A percentile compares a stretch with the other conserved stretches of the same genome.
These are phyloP conservation scores for Cladophialophora exuberans DNA, from an alignment of 2,329 filamentous ascomycete genomes.

Conservation along the genomic window DNA sequence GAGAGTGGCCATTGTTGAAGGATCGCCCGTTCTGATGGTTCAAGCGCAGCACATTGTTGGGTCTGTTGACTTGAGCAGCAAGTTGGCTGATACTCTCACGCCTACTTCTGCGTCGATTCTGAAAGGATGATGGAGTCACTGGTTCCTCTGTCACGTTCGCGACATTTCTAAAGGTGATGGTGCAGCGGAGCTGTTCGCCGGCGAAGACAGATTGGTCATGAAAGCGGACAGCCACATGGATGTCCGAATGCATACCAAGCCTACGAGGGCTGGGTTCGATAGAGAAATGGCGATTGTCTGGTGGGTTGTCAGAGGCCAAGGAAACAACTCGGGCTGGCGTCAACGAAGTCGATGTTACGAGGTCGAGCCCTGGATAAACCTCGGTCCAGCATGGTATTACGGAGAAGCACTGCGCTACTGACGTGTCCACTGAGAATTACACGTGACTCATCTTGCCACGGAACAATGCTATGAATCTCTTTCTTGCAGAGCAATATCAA, in stretches of 20 bases:
- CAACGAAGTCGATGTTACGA: too few relatives aligned
- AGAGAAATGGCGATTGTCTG: too few relatives aligned
- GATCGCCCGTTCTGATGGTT: slow-evolving; percentile 19
- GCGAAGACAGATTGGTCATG: slow-evolving; percentile 93
- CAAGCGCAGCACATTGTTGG: slow-evolving; percentile 1
- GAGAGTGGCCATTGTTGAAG: slow-evolving; percentile 13
- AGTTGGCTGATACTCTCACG: slow-evolving; percentile 31
- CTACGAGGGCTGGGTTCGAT: slow-evolving; percentile 10
- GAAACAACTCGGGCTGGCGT: too few relatives aligned
- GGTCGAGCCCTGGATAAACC: too few relatives aligned
- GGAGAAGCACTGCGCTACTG: too few relatives aligned
- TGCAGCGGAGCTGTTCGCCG: slow-evolving; percentile 93
- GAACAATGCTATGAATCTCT: too few relatives aligned
- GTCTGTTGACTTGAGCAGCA: slow-evolving; percentile 17
- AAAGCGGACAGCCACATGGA: slow-evolving; percentile 95
- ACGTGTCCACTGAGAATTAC: too few relatives aligned
- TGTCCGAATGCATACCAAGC: slow-evolving; percentile 64
- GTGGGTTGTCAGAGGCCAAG: too few relatives aligned
- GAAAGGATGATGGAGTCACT: slow-evolving; percentile 34
- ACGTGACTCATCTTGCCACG: too few relatives aligned
- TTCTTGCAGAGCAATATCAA: too few relatives aligned
- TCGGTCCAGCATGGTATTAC: too few relatives aligned
- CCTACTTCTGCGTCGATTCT: slow-evolving; percentile 32
- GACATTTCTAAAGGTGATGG: slow-evolving; percentile 93
- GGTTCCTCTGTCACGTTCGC: slow-evolving; percentile 54